Base-by-base conservation (phyloP, 2,329 filamentous ascomycete genomes). In the Ceratocystis diversiconidia region DNA sequence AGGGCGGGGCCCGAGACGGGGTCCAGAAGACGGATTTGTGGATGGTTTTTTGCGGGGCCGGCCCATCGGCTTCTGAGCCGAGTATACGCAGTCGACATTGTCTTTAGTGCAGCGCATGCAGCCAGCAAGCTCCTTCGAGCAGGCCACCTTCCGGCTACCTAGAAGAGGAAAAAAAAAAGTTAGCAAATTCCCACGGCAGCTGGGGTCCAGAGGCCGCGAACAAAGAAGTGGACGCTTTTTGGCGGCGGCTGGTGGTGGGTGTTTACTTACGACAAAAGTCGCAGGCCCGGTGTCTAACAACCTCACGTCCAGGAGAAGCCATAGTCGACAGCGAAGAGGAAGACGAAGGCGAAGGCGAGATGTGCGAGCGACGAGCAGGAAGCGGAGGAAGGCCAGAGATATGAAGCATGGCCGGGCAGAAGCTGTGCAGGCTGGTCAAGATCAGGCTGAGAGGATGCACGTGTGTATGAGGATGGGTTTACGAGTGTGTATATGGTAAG, bases 51-150 rank as follows among this genome's bases (percentile, higher is more conserved):
- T 87, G 65, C 83, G 76, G 25, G 85, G 85, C 52, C 85, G 77
- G 3, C 85, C 85, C 84, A 87, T 87, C 50, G 76, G 82, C 73
- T 87, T 87, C 72, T 86, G 85, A 12, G 79, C 76, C 6, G 84
- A 86, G 73, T 86, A 87, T 69, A 82, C 76, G 70, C 85, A 87
- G 52, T 68, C 65, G 52, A 85, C 79, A 66, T 77, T 78, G 69
- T 87, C 84, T 65, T 77, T 78, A 65, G 74, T 77, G 71, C 85
- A 87, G 66, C 85, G 79, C 6, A 77, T 74, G 72, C 85, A 87
- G 65, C 83, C 83, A 63, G 80, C 78, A 1, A 76, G 72, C 69
- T 86, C 82, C 70, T 87, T 87, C 50, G 82, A 80, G 72, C 85
- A 87, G 59, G 84, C 84, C 60, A 87, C 79, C 71, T 87, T 87